Conservation (phyloP, 495 filamentous ascomycete species). For the Penicillium crystallinum region DNA sequence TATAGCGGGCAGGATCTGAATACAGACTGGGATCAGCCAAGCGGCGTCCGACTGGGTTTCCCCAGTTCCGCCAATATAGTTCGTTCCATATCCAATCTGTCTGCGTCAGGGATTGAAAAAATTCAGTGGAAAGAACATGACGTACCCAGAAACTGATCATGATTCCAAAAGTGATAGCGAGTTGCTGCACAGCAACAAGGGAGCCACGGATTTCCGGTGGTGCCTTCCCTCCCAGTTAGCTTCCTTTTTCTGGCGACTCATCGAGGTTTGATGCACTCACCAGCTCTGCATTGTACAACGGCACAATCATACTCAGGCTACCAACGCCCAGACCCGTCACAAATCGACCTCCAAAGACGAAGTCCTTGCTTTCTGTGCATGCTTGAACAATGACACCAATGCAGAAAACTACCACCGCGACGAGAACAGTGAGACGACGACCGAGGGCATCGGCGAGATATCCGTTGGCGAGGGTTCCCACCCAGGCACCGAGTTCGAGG, state of each 20-base stretch:
- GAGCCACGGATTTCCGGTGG: slow-evolving; percentile 69
- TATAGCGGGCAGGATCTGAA: slow-evolving; percentile 42
- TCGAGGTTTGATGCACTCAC: slow-evolving; percentile 25
- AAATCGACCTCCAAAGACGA: slow-evolving; percentile 73
- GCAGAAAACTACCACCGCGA: slow-evolving; percentile 65
- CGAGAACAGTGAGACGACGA: slow-evolving; percentile 65
- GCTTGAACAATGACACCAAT: slow-evolving; percentile 73
- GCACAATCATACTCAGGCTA: slow-evolving; percentile 47
- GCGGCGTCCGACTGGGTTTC: slow-evolving; percentile 35
- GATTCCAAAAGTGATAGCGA: slow-evolving; percentile 59
- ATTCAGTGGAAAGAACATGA: not conserved
- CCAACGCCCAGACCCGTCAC: slow-evolving; percentile 53
- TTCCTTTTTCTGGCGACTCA: slow-evolving; percentile 26
- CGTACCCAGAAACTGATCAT: slow-evolving; percentile 64
- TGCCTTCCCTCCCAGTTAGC: slow-evolving; percentile 53
- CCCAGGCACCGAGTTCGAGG: slow-evolving; percentile 78
- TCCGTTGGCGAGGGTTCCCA: slow-evolving; percentile 69
- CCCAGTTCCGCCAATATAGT: slow-evolving; percentile 44
- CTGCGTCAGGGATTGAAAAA: slow-evolving; percentile 26
- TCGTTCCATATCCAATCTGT: slow-evolving; percentile 40
- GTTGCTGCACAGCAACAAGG: slow-evolving; percentile 66
- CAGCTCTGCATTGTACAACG: slow-evolving; percentile 58
- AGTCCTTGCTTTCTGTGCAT: slow-evolving; percentile 48
- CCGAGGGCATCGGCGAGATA: slow-evolving; percentile 70
- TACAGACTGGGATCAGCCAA: slow-evolving; percentile 41